phyloP scores from a whole-genome alignment of 1,284 basidiomycete species.

The Malassezia vespertilionis region DNA sequence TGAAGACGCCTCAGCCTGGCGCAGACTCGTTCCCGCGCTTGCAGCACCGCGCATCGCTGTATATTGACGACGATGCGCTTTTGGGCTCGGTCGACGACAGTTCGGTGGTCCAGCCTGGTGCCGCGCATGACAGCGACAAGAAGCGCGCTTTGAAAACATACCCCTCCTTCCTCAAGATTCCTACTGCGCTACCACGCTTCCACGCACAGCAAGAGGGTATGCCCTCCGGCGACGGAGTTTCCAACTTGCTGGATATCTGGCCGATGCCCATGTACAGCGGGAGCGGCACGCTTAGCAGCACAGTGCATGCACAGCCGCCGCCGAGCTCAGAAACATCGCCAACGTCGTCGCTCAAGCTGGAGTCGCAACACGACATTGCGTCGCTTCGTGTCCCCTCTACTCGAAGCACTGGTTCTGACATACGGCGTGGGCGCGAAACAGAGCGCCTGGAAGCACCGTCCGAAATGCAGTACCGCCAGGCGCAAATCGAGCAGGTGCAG shows the following conservation, averaged over 20 bases:
- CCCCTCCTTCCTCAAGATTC: slow-evolving; percentile 46
- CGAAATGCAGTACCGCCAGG: neutral
- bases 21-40: neutral
- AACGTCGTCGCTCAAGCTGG: neutral
- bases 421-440: no score
- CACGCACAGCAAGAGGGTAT: slow-evolving; percentile 21
- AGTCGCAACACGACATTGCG: no score
- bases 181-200: slow-evolving; percentile 39
- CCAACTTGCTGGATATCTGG: slow-evolving; percentile 28
- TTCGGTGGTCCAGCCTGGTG: slow-evolving; percentile 5
- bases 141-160: slow-evolving; percentile 18
- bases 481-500: neutral
- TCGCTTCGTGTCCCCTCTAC: no score
- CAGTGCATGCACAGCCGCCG: slow-evolving; percentile 6
- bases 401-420: no score
- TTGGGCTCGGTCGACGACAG: neutral
- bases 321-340: slow-evolving; percentile 12
- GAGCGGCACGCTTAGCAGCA: slow-evolving; percentile 2
- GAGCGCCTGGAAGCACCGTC: neutral
- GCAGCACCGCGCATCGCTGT: slow-evolving; percentile 15
- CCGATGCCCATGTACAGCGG: slow-evolving; percentile 5
- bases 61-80: slow-evolving; percentile 9
- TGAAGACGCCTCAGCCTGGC: neutral
- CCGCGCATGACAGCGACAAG: neutral
- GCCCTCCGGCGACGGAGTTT: slow-evolving; percentile 22